These are phyloP conservation scores for Scytalidium lignicola DNA, from an alignment of 2,329 filamentous ascomycete species.

Conservation along the genomic window DNA sequence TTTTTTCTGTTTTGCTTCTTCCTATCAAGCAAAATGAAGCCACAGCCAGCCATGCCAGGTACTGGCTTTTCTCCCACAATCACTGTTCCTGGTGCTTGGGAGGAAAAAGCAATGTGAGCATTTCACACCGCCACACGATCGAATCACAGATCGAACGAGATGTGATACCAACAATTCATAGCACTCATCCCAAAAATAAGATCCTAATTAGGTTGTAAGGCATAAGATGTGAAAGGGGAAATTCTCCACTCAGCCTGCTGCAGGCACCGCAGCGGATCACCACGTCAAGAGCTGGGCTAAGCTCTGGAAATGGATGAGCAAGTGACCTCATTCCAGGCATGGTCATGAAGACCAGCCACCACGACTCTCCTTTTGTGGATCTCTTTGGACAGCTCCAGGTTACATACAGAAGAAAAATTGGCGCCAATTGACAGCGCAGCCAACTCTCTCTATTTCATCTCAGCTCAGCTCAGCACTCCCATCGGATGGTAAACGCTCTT, in stretches of 20 bases:
- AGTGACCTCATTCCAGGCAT: background rate
- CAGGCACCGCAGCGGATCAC: background rate
- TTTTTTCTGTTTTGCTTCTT: no score
- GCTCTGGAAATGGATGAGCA: background rate
- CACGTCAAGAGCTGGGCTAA: background rate
- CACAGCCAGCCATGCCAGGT: no score
- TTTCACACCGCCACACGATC: background rate
- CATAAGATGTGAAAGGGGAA: background rate
- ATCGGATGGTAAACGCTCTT: background rate
- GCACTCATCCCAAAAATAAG: no score
- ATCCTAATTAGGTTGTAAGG: background rate
- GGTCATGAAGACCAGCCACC: background rate
- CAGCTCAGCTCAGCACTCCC: background rate
- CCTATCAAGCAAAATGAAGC: no score
- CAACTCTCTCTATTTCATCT: no score
- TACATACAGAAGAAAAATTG: background rate
- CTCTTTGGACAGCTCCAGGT: no score
- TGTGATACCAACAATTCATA: background rate
- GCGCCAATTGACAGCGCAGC: no score
- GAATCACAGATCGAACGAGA: background rate
- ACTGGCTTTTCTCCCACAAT: no score
- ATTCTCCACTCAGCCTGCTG: background rate
- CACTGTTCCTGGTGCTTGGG: background rate
- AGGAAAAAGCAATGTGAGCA: background rate
- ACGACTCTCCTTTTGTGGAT: no score